phyloP scores from a whole-genome alignment of 805 yeast species.

The Kodamaea neixiangensis region DNA sequence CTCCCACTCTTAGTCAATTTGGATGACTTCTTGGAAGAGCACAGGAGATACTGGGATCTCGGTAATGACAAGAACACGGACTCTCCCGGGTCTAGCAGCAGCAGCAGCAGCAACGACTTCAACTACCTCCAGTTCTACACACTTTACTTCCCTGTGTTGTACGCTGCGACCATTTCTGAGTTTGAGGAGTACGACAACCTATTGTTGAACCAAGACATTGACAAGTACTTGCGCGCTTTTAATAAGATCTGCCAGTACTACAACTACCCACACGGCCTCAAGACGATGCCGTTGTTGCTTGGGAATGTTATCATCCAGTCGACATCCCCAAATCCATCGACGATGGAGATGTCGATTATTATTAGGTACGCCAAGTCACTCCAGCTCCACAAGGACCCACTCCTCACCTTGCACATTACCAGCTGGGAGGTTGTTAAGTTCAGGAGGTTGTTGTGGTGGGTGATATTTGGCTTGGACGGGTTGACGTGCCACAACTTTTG shows the following conservation, averaged over 20 bases:
- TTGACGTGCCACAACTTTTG: slow-evolving; percentile 57
- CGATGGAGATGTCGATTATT: slow-evolving; percentile 56
- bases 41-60: slow-evolving; percentile 51
- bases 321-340: slow-evolving; percentile 56
- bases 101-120: slow-evolving; percentile 19
- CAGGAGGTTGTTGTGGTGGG: slow-evolving; percentile 68
- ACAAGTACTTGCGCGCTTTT: slow-evolving; percentile 50
- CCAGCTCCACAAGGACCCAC: slow-evolving; percentile 61
- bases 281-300: slow-evolving; percentile 42
- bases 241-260: slow-evolving; percentile 51
- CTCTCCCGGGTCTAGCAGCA: slow-evolving; percentile 1
- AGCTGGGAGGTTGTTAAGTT: slow-evolving; percentile 51
- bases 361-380: slow-evolving; percentile 57
- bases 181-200: slow-evolving; percentile 57
- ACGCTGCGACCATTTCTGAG: slow-evolving; percentile 60
- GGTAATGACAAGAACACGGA: slow-evolving; percentile 17
- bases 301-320: slow-evolving; percentile 54
- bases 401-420: slow-evolving; percentile 49
- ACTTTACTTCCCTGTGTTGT: slow-evolving; percentile 52
- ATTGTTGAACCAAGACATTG: slow-evolving; percentile 48
- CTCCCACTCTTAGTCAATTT: slow-evolving; percentile 53
- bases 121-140: slow-evolving; percentile 48
- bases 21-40: slow-evolving; percentile 44
- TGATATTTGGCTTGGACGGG: slow-evolving; percentile 59
- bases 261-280: slow-evolving; percentile 49